Evolutionary conservation across 805 yeast genomes (phyloP), one percentile per base, ranked within the genome.

Genomic region (Nakazawaea sp.): DNA sequence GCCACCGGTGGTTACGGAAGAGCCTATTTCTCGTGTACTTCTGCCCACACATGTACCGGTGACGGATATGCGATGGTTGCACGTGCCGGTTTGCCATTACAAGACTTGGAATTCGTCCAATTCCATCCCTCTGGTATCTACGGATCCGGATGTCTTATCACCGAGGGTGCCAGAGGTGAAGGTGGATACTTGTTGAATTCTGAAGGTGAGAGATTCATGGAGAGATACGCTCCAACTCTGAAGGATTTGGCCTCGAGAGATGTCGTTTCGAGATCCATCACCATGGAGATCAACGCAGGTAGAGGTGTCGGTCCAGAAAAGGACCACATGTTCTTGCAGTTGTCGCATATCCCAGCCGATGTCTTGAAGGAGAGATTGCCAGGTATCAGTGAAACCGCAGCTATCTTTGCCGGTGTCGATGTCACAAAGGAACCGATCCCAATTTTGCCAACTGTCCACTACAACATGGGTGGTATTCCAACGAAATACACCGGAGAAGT

Each of bases 161-260:
- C 98, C 40, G 98, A 92, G 69, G 98, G 98, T 70, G 95, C 97
- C 50, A 84, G 98, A 74, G 98, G 98, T 76, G 98, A 92, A 73
- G 98, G 98, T 78, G 98, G 98, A 47, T 92, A 77, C 76, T 72
- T 90, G 62, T 74, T 90, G 47, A 90, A 90, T 76, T 77, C 88
- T 50, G 95, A 92, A 69, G 98, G 98, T 75, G 98, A 90, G 72
- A 81, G 98, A 66, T 90, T 90, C 66, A 90, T 90, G 98, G 98
- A 90, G 73, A 82, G 98, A 66, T 90, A 90, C 59, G 98, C 98
- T 41, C 98, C 98, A 48, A 83, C 89, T 38, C 97, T 97, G 49
- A 92, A 90, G 72, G 98, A 90, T 69, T 74, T 90, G 63, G 98
- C 98, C 42, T 88, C 95, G 45, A 83, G 98, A 73, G 98, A 90